Evolutionary conservation across 345 rosid genomes (phyloP), one percentile per base, ranked within the genome.

Genomic region (Reutealis trisperma): DNA sequence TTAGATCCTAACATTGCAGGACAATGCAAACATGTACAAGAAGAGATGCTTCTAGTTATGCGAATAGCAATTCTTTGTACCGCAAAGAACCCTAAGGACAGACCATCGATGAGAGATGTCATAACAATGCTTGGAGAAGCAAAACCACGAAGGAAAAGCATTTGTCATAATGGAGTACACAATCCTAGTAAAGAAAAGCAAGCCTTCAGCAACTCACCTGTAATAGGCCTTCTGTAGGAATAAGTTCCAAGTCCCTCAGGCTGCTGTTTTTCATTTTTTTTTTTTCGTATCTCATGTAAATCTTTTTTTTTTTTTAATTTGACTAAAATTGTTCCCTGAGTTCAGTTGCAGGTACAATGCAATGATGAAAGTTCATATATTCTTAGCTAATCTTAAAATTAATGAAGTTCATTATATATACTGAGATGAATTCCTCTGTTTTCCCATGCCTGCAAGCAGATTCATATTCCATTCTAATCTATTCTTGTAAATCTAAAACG

Each of bases 81-180:
- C 0, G 92, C 96, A 27, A 93, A 89, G 80, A 91, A 90, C 41
- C 96, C 97, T 0, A 93, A 88, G 84, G 97, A 93, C 71, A 84
- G 98, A 67, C 98, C 98, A 12, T 88, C 98, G 6, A 90, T 90
- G 88, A 91, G 97, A 64, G 98, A 93, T 21, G 83, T 93, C 7
- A 85, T 90, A 64, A 86, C 90, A 24, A 91, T 91, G 98, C 97
- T 94, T 21, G 90, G 91, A 58, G 93, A 94, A 88, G 97, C 98
- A 30, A 94, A 90, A 75, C 98, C 97, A 0, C 79, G 94, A 69
- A 87, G 96, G 86, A 91, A 94, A 86, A 95, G 94, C 70, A 84
- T 88, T 6, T 86, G 93, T 52, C 84, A 85, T 22, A 78, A 76
- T 65, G 83, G 76, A n/a, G 80, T 67, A 49, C 83, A 78, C 11